Conservation (phyloP, 2,329 filamentous ascomycete genomes). For the Colletotrichum godetiae region DNA sequence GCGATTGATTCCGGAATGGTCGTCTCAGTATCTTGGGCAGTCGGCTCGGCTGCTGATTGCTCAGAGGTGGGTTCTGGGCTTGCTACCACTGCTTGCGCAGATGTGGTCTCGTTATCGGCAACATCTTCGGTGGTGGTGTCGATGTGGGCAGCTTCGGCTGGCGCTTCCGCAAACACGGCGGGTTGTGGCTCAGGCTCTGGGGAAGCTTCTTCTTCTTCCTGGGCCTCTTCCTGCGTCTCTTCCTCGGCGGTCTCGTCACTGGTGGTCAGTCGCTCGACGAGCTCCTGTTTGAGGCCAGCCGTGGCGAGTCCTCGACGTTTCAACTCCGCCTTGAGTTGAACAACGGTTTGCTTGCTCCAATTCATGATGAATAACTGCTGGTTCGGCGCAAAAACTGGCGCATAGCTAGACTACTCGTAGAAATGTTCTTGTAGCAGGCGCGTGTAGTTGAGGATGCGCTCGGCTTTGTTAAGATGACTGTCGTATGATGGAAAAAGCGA, state of each 20-base stretch:
- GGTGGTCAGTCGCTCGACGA: constrained; percentile 72
- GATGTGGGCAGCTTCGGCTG: constrained; percentile 24
- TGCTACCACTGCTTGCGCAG: constrained; percentile 39
- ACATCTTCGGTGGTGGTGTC: constrained; percentile 11
- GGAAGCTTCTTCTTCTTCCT: constrained; percentile 21
- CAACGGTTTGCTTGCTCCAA: constrained; percentile 74
- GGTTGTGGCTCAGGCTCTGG: constrained; percentile 7
- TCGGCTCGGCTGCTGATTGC: neutral
- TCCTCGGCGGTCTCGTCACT: constrained; percentile 42
- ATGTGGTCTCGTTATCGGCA: neutral
- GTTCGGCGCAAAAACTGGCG: constrained; percentile 40
- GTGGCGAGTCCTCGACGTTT: constrained; percentile 77
- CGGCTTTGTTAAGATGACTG: neutral
- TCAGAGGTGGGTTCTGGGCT: neutral
- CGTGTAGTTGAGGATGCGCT: neutral
- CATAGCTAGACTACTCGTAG: constrained; percentile 20
- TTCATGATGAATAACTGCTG: constrained; percentile 50
- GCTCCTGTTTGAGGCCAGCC: constrained; percentile 77
- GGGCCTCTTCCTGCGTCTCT: constrained; percentile 6
- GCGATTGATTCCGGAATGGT: constrained; percentile 2
- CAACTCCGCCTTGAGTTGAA: constrained; percentile 80
- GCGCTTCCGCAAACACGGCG: constrained; percentile 33
- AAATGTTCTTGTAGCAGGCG: neutral
- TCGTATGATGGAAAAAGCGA: neutral
- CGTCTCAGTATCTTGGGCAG: constrained; percentile 1